Evolutionary conservation across 2,329 filamentous ascomycete species (phyloP).

Genomic region (Ophiostoma fasciatum): DNA sequence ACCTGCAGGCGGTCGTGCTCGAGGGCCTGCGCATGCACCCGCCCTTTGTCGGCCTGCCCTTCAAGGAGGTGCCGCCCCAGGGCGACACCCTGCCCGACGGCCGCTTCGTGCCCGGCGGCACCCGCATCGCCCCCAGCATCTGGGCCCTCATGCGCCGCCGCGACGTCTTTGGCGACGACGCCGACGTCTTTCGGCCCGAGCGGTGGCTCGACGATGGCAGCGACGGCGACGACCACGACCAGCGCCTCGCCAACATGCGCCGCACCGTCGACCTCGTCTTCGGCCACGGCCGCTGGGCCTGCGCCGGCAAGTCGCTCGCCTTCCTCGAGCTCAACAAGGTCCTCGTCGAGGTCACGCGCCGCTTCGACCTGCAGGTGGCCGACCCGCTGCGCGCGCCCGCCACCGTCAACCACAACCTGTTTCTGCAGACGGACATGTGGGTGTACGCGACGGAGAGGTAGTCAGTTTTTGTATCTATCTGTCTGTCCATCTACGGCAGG

Average conservation of each 20-base stretch:
- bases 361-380: constrained; percentile 17
- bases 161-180: constrained; percentile 22
- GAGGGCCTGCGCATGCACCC: constrained; percentile 33
- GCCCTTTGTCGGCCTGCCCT: constrained; percentile 21
- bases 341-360: constrained; percentile 11
- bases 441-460: constrained; percentile 12
- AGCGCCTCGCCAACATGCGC: constrained; percentile 12
- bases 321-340: constrained; percentile 26
- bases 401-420: constrained; percentile 16
- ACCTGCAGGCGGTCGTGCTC: constrained; percentile 34
- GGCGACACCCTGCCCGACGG: constrained; percentile 24
- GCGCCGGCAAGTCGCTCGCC: constrained; percentile 27
- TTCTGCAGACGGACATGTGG: constrained; percentile 18
- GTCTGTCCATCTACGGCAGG: constrained; percentile 6
- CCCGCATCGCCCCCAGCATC: constrained; percentile 19
- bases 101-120: constrained; percentile 29
- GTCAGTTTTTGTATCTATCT: too few species aligned
- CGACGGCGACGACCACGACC: neutral
- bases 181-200: constrained; percentile 28
- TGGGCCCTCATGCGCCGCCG: constrained; percentile 22
- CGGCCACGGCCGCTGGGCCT: constrained; percentile 23
- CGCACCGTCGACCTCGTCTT: constrained; percentile 23
- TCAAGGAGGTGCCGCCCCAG: constrained; percentile 19
- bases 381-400: constrained; percentile 13
- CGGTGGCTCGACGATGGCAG: constrained; percentile 22